These are phyloP conservation scores for Ambrosiella xylebori DNA, from an alignment of 2,329 filamentous ascomycete genomes.

Conservation along the genomic window DNA sequence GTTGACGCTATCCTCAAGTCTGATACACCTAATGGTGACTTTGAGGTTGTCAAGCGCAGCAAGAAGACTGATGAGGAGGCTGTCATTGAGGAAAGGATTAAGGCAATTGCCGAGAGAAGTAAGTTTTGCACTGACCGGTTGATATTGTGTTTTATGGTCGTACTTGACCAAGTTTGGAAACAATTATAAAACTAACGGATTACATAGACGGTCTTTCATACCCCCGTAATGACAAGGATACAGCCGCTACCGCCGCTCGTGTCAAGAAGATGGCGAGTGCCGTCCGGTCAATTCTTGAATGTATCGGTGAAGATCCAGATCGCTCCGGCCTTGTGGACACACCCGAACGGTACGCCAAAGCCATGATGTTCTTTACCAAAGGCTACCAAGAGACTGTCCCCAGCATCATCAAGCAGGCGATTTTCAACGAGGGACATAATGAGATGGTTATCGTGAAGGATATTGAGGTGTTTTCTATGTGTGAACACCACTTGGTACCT, in stretches of 20 bases:
- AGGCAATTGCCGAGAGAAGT: background rate
- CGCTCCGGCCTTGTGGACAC: conserved; percentile 48
- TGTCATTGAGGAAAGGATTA: background rate
- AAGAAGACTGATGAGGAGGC: conserved; percentile 5
- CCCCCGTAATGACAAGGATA: conserved; percentile 11
- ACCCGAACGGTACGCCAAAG: conserved; percentile 82
- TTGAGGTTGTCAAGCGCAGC: conserved; percentile 11
- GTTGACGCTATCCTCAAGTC: conserved; percentile 21
- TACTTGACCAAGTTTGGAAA: background rate
- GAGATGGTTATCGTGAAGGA: conserved; percentile 97
- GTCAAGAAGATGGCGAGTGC: conserved; percentile 43
- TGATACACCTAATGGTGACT: conserved; percentile 19
- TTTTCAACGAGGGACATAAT: conserved; percentile 93
- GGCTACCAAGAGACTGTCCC: conserved; percentile 90
- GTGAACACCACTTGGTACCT: conserved; percentile 93
- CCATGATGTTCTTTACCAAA: conserved; percentile 88
- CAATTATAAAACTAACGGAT: background rate
- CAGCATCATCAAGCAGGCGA: conserved; percentile 80
- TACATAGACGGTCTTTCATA: background rate
- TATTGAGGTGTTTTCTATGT: conserved; percentile 86
- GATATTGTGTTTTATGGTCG: too few species aligned
- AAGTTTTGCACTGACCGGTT: background rate
- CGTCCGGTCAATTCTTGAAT: conserved; percentile 49
- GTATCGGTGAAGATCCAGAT: conserved; percentile 50
- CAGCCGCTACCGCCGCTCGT: conserved; percentile 20